phyloP scores from a whole-genome alignment of 2,329 filamentous ascomycete genomes.

The Ophiognomonia clavigignenti-juglandacearum region DNA sequence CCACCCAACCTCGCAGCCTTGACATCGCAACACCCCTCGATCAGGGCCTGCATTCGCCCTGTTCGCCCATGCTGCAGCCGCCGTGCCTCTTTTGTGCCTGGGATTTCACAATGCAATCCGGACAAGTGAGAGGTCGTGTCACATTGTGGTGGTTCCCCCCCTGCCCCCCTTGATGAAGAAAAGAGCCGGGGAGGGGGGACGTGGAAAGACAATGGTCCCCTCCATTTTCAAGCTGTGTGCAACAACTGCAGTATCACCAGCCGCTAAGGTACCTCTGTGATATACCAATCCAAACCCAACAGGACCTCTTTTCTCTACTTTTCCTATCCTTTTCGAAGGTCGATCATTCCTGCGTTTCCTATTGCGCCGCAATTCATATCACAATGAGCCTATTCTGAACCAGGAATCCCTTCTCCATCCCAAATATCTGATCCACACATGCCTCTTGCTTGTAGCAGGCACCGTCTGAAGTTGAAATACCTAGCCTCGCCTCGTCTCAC shows the following conservation, averaged over 20 bases:
- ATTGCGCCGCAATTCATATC: constrained; percentile 38
- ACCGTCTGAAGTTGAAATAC: constrained; percentile 9
- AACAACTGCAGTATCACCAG: constrained; percentile 38
- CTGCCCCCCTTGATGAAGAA: constrained; percentile 22
- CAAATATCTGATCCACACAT: constrained; percentile 7
- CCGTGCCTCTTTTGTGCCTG: constrained; percentile 27
- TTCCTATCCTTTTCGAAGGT: constrained; percentile 5
- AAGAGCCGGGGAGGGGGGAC: no score
- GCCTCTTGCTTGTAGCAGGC: no score
- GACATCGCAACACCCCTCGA: constrained; percentile 16
- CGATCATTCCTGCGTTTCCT: constrained; percentile 33
- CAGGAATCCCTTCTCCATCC: constrained; percentile 20
- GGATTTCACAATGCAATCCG: constrained; percentile 17
- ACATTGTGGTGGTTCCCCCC: constrained; percentile 22
- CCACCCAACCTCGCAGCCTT: no score
- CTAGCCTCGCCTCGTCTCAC: constrained; percentile 8
- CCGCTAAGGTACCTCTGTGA: no score
- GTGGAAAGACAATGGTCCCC: constrained; percentile 25
- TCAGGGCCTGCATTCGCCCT: constrained; percentile 18
- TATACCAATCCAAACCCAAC: constrained; percentile 52
- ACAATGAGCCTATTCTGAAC: constrained; percentile 44
- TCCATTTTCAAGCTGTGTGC: constrained; percentile 26
- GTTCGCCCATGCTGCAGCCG: constrained; percentile 35
- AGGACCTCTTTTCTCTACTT: constrained; percentile 18
- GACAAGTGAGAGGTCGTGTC: constrained; percentile 40